Evolutionary conservation across 1,284 basidiomycete genomes (phyloP).

Genomic region (Pisolithus thermaeus): DNA sequence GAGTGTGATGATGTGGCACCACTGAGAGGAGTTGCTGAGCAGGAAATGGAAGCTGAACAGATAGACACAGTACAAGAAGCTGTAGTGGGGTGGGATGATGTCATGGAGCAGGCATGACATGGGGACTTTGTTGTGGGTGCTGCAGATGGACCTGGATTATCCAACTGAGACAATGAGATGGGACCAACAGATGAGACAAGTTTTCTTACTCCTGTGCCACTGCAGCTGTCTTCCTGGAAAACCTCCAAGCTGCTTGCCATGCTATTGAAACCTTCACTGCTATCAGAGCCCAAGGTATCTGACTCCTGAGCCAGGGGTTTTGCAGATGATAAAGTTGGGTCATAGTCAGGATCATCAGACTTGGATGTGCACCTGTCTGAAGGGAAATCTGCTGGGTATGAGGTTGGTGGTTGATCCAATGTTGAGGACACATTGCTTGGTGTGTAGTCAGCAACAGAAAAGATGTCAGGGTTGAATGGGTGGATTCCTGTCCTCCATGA

Average conservation of each 20-base stretch:
- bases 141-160: too few species aligned
- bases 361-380: too few species aligned
- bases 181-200: neutral
- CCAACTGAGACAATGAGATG: too few species aligned
- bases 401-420: neutral
- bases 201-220: too few species aligned
- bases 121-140: neutral
- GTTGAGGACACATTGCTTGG: constrained; percentile 2
- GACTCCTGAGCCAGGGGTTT: neutral
- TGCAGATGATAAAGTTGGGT: too few species aligned
- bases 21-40: neutral
- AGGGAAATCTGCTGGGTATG: too few species aligned
- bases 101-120: neutral
- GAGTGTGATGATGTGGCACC: neutral
- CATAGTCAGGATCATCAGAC: too few species aligned
- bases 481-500: constrained; percentile 1
- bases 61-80: neutral
- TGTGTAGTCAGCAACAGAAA: constrained; percentile 1
- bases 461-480: constrained; percentile 5
- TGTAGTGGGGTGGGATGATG: neutral
- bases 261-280: neutral
- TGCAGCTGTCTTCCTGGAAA: neutral
- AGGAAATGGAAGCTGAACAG: neutral
- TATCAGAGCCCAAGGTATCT: neutral
- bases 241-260: neutral